phyloP scores from a whole-genome alignment of 345 rosid species.

The Viola odorata region DNA sequence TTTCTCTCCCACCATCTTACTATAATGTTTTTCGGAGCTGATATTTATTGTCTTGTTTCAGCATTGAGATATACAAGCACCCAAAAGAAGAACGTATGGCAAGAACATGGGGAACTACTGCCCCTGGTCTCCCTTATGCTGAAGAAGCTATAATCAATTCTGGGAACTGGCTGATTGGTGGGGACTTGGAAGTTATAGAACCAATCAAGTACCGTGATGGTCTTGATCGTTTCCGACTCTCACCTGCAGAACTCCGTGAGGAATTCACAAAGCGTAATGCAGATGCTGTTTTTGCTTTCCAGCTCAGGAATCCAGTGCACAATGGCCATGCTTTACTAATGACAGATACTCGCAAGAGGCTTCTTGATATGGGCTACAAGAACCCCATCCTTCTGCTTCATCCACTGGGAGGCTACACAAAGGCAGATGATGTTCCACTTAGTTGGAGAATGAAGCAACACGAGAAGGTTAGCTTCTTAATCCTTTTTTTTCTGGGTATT shows the following conservation, averaged over 20 bases:
- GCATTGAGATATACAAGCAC: conserved; percentile 94
- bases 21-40: no score
- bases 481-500: neutral
- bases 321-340: conserved; percentile 95
- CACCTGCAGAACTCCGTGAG: conserved; percentile 74
- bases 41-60: conserved; percentile 20
- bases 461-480: conserved; percentile 54
- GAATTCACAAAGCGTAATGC: conserved; percentile 81
- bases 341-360: conserved; percentile 89
- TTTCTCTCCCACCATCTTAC: neutral
- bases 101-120: conserved; percentile 95
- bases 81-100: conserved; percentile 97
- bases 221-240: conserved; percentile 79
- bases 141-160: conserved; percentile 66
- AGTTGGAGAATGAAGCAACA: conserved; percentile 98
- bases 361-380: conserved; percentile 93
- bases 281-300: conserved; percentile 98
- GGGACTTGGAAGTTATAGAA: conserved; percentile 85
- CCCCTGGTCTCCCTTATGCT: conserved; percentile 85
- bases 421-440: conserved; percentile 97
- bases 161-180: conserved; percentile 94
- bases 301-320: conserved; percentile 97
- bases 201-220: conserved; percentile 87
- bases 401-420: conserved; percentile 94
- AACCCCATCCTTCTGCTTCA: conserved; percentile 92